Conservation (phyloP, 345 rosid genomes). For the Turnera subulata region DNA sequence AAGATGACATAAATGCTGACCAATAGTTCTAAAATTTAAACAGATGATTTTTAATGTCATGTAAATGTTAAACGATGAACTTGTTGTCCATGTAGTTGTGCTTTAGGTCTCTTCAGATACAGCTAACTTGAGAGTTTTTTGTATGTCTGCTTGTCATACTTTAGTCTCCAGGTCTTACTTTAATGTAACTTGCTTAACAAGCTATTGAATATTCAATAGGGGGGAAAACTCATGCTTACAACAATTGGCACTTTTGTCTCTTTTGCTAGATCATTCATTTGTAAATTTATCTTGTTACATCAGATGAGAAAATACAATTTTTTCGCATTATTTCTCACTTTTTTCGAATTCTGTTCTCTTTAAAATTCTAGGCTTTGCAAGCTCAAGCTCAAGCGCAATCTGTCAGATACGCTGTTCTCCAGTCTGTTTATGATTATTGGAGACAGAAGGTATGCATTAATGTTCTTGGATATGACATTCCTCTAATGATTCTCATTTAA, state of each 20-base stretch:
- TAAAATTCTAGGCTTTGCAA: slow-evolving; percentile 63
- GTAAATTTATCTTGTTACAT: neutral
- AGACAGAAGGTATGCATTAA: slow-evolving; percentile 66
- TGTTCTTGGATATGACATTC: too few relatives aligned
- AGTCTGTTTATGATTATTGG: slow-evolving; percentile 83
- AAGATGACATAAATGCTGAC: too few relatives aligned
- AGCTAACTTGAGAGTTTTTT: too few relatives aligned
- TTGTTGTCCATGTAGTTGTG: too few relatives aligned
- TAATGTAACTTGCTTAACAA: too few relatives aligned
- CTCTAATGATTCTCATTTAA: neutral
- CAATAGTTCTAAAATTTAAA: too few relatives aligned
- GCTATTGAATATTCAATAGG: neutral
- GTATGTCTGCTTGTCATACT: neutral
- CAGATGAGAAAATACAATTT: neutral
- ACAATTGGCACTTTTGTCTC: neutral
- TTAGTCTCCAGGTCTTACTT: neutral
- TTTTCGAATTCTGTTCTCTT: slow-evolving; percentile 4
- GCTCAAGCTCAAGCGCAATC: slow-evolving; percentile 39
- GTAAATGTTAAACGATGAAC: too few relatives aligned
- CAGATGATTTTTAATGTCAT: too few relatives aligned
- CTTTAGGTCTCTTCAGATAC: too few relatives aligned
- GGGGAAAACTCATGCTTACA: neutral
- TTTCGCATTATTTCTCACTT: slow-evolving; percentile 2
- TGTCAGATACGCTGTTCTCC: slow-evolving; percentile 56
- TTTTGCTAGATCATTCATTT: neutral